phyloP scores from a whole-genome alignment of 495 filamentous ascomycete species.

The Mytilinidion resinicola region DNA sequence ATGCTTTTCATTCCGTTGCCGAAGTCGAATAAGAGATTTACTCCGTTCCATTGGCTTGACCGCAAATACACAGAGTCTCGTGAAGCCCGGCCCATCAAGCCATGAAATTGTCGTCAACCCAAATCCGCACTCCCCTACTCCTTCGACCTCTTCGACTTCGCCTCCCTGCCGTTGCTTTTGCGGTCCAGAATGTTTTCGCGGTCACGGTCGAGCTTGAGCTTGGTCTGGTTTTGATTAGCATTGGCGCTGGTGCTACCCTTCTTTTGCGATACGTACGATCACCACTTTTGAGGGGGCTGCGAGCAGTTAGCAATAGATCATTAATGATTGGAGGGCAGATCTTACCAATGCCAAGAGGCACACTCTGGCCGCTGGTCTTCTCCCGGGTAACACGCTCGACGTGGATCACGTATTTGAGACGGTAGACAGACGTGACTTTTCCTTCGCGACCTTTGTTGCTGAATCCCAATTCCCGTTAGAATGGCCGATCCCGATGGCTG shows the following conservation, averaged over 20 bases:
- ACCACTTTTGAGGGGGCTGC: slow-evolving; percentile 89
- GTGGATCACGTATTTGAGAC: slow-evolving; percentile 70
- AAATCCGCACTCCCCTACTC: slow-evolving; percentile 43
- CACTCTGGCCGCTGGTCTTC: slow-evolving; percentile 87
- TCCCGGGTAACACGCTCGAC: slow-evolving; percentile 81
- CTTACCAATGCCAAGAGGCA: slow-evolving; percentile 56
- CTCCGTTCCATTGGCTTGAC: slow-evolving; percentile 29
- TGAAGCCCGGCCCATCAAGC: slow-evolving; percentile 24
- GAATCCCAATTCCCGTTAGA: too few relatives aligned
- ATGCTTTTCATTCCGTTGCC: slow-evolving; percentile 8
- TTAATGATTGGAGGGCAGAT: too few relatives aligned
- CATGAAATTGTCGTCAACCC: slow-evolving; percentile 32
- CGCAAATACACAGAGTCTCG: slow-evolving; percentile 22
- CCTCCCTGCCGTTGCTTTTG: slow-evolving; percentile 67
- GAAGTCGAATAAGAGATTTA: slow-evolving; percentile 18
- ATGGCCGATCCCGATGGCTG: too few relatives aligned
- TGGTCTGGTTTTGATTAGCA: slow-evolving; percentile 44
- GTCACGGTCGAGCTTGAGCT: slow-evolving; percentile 95
- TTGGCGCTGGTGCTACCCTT: too few relatives aligned
- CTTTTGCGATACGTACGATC: slow-evolving; percentile 41
- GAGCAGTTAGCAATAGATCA: slow-evolving; percentile 2
- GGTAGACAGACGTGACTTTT: slow-evolving; percentile 93
- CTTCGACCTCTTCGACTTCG: slow-evolving; percentile 36
- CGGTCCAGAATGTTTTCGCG: slow-evolving; percentile 89
- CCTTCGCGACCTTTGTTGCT: slow-evolving; percentile 81